These are phyloP conservation scores for Lyophyllum decastes DNA, from an alignment of 768 basidiomycete species.

Conservation along the genomic window DNA sequence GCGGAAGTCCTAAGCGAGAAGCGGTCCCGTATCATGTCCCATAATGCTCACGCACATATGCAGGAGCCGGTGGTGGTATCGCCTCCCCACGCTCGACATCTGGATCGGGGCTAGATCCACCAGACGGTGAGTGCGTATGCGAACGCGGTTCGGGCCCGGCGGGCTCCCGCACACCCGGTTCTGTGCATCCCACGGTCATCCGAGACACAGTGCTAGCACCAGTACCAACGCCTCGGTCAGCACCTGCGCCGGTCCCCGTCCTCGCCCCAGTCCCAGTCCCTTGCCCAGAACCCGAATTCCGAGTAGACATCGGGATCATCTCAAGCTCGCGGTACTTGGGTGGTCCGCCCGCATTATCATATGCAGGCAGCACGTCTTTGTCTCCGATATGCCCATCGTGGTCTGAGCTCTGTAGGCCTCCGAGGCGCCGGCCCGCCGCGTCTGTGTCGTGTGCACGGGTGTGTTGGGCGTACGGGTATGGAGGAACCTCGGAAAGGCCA, in stretches of 20 bases:
- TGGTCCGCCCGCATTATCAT: constrained; percentile 44
- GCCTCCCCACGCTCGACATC: not conserved
- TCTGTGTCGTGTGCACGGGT: constrained; percentile 39
- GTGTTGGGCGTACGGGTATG: constrained; percentile 19
- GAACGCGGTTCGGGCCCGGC: not conserved
- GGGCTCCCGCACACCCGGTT: not conserved
- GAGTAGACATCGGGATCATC: constrained; percentile 3
- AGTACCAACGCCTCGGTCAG: not conserved
- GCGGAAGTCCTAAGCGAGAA: not conserved
- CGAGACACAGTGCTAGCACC: not conserved
- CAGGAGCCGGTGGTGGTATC: constrained; percentile 4
- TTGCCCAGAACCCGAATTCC: not conserved
- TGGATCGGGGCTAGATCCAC: not conserved
- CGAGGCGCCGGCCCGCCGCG: constrained; percentile 36
- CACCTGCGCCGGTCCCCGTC: not conserved
- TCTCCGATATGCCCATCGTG: constrained; percentile 33
- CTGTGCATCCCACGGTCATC: not conserved
- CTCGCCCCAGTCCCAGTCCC: not conserved
- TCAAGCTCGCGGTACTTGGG: constrained; percentile 41
- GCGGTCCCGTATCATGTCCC: not conserved
- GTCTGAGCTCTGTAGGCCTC: constrained; percentile 19
- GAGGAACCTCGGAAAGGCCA: constrained; percentile 23
- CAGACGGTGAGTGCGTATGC: not conserved
- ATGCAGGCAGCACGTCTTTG: constrained; percentile 51
- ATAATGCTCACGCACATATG: not conserved